These are phyloP conservation scores for Inga laurina DNA, from an alignment of 306 rosid species.

Conservation along the genomic window DNA sequence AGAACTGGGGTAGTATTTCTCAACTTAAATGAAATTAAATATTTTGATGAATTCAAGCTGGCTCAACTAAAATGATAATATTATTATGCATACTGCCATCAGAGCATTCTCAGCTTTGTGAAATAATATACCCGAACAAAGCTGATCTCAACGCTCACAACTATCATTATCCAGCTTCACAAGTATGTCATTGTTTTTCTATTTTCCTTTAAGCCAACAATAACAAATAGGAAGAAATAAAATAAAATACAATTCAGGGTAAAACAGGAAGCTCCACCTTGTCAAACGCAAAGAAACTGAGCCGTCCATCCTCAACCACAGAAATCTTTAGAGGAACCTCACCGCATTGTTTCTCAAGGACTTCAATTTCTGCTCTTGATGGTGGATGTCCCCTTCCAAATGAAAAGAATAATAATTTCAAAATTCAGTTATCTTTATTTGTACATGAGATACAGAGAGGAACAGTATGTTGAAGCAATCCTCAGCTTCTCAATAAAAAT, in stretches of 20 bases:
- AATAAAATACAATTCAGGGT: slow-evolving; percentile 37
- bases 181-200: not conserved
- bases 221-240: not conserved
- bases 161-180: not conserved
- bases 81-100: not conserved
- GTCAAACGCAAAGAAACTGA: slow-evolving; percentile 73
- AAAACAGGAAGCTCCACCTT: slow-evolving; percentile 66
- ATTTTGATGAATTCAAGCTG: not conserved
- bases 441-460: not conserved
- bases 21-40: not conserved
- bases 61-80: not conserved
- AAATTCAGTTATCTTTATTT: not conserved
- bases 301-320: slow-evolving; percentile 61
- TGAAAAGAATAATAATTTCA: slow-evolving; percentile 29
- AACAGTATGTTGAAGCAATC: not conserved
- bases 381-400: slow-evolving; percentile 66
- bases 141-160: not conserved
- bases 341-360: slow-evolving; percentile 54
- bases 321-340: slow-evolving; percentile 68
- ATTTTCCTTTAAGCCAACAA: not conserved
- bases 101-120: not conserved
- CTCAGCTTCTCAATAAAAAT: not conserved
- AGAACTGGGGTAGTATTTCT: not conserved
- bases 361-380: slow-evolving; percentile 55
- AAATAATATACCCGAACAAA: not conserved